These are phyloP conservation scores for Pontederia paniculata DNA, from an alignment of 176 grass and related monocot species.

Conservation along the genomic window DNA sequence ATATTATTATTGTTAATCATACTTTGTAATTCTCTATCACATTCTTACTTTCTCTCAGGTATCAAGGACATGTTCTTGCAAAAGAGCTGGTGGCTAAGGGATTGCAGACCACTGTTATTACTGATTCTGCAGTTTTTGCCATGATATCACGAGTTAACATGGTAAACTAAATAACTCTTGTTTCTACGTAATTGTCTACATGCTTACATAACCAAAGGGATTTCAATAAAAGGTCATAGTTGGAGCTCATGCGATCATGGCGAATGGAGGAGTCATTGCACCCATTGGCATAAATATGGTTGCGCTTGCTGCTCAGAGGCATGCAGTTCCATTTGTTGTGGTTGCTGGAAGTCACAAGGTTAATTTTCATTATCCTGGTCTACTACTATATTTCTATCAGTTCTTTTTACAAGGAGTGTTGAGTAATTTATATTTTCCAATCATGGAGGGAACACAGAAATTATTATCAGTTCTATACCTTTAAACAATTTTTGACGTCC, in stretches of 20 bases:
- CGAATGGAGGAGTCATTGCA: constrained; percentile 94
- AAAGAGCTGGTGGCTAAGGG: constrained; percentile 85
- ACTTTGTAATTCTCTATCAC: background rate
- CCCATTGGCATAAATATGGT: constrained; percentile 96
- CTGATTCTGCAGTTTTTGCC: constrained; percentile 95
- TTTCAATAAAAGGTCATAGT: constrained; percentile 57
- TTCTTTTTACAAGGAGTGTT: too few relatives aligned
- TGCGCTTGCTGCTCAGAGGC: constrained; percentile 91
- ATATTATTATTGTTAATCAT: background rate
- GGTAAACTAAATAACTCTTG: constrained; percentile 27
- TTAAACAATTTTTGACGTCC: too few relatives aligned
- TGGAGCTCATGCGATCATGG: constrained; percentile 97
- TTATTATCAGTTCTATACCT: too few relatives aligned
- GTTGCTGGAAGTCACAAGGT: constrained; percentile 98
- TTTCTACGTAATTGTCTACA: background rate
- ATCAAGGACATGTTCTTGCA: constrained; percentile 90
- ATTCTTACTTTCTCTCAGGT: constrained; percentile 40
- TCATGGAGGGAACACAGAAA: too few relatives aligned
- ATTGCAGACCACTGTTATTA: constrained; percentile 80
- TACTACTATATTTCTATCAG: background rate
- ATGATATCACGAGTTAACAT: constrained; percentile 99
- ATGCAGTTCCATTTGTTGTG: constrained; percentile 95
- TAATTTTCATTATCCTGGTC: background rate
- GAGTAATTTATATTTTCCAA: too few relatives aligned
- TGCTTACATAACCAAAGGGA: too few relatives aligned